A percentile compares a stretch with the other conserved stretches of the same genome.
These are phyloP conservation scores for Turritis glabra DNA, from an alignment of 345 rosid species.

Conservation along the genomic window DNA sequence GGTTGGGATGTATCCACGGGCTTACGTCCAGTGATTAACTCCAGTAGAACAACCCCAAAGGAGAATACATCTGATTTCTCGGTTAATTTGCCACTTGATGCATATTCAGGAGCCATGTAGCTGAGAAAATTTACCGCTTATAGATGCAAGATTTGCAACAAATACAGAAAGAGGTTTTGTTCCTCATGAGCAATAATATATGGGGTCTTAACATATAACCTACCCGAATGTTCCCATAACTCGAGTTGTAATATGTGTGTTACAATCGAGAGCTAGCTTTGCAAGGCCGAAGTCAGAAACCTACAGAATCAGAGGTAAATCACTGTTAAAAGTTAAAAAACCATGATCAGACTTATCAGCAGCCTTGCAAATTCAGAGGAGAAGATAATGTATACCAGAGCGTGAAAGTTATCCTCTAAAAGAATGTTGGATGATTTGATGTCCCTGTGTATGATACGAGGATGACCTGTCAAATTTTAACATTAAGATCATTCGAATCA, in stretches of 20 bases:
- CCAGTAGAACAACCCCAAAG: conserved; percentile 90
- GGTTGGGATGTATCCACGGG: conserved; percentile 94
- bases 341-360: conserved; percentile 12
- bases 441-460: conserved; percentile 94
- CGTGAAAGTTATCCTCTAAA: conserved; percentile 80
- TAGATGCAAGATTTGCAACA: conserved; percentile 24
- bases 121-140: conserved; percentile 39
- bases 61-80: conserved; percentile 97
- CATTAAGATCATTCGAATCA: conserved; percentile 1
- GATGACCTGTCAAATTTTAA: conserved; percentile 59
- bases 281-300: conserved; percentile 99
- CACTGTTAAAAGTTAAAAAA: conserved; percentile 31
- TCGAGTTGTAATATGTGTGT: conserved; percentile 88
- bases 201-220: conserved; percentile 4
- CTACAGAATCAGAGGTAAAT: conserved; percentile 45
- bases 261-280: conserved; percentile 80
- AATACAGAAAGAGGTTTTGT: background rate
- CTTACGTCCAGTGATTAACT: conserved; percentile 92
- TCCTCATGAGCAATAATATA: background rate
- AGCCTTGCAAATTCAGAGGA: conserved; percentile 6
- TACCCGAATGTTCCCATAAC: conserved; percentile 99
- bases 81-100: conserved; percentile 90
- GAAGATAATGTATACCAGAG: conserved; percentile 53
- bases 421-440: conserved; percentile 97
- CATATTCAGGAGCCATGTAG: conserved; percentile 99